A percentile compares a stretch with the other conserved stretches of the same genome.
Conservation (phyloP, 148 eudicot species). For the Fallopia convolvulus region DNA sequence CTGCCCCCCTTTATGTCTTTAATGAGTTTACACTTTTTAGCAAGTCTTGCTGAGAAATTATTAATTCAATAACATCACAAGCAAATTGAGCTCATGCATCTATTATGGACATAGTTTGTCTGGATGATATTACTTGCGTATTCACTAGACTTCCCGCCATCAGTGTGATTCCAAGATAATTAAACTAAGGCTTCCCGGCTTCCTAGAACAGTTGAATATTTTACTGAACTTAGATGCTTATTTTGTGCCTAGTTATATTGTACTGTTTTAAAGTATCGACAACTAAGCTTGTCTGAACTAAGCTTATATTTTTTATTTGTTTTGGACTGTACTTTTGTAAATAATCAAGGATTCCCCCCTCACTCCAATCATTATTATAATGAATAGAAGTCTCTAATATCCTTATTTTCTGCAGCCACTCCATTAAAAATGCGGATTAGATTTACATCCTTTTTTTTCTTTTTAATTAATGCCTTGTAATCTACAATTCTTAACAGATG, state of each 20-base stretch:
- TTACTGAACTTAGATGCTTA: slow-evolving; percentile 44
- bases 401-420: slow-evolving; percentile 75
- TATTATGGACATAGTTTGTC: slow-evolving; percentile 35
- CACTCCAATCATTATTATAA: slow-evolving; percentile 20
- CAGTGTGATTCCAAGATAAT: slow-evolving; percentile 15
- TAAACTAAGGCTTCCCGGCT: not conserved
- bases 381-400: slow-evolving; percentile 72
- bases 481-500: slow-evolving; percentile 38
- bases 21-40: not conserved
- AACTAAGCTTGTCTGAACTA: slow-evolving; percentile 15
- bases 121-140: slow-evolving; percentile 22
- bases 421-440: slow-evolving; percentile 21
- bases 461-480: slow-evolving; percentile 32
- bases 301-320: not conserved
- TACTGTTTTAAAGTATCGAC: slow-evolving; percentile 24
- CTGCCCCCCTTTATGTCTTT: not conserved
- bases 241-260: slow-evolving; percentile 34
- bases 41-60: not conserved
- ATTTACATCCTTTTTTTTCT: not conserved
- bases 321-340: not conserved
- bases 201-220: slow-evolving; percentile 10
- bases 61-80: slow-evolving; percentile 11
- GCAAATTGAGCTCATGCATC: slow-evolving; percentile 32
- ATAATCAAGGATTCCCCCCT: slow-evolving; percentile 29
- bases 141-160: slow-evolving; percentile 16